Base-by-base conservation (phyloP, 495 filamentous ascomycete species). In the Hypoxylon lenormandii region DNA sequence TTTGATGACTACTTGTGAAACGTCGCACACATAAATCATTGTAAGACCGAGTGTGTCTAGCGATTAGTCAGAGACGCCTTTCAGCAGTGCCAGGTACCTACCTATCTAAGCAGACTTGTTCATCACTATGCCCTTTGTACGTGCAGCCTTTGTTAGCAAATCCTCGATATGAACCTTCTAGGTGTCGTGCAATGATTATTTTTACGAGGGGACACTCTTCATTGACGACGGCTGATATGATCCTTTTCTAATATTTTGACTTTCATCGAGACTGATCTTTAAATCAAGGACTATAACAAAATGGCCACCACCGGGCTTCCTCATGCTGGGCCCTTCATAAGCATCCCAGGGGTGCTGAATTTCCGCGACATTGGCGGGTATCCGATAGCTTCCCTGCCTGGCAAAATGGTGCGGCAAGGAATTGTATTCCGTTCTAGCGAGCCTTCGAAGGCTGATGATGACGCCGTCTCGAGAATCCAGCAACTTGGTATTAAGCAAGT, bases 341-440 rank as follows among this genome's bases (percentile, higher is more conserved):
- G 64, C 7, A 74, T 85, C 28, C 75, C 75, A 0, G 83, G 84
- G 4, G 77, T 88, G 56, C 69, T 70, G 53, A 89, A 90, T 64
- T 80, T 89, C 61, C 80, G 87, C 23, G 85, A 87, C 33, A 66
- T 86, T 0, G 85, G 85, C 37, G 84, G 82, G 13, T 82, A 83
- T 65, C 71, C 79, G 36, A 64, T 83, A 49, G 21, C 72, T 4
- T 43, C 57, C 13, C 63, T 18, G 8, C 60, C 58, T 4, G 59
- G 58, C 36, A 77, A 76, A 67, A 60, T 60, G 16, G 60, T 87
- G 56, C 74, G 81, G n/a, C 72, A 71, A 40, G 75, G 76, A 36
- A 36, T 86, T 8, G 69, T 89, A 55, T 88, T 83, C 64, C 85
- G 87, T 60, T 82, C 82, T 13, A 86, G 82, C 4, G 83, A 84